Base-by-base conservation (phyloP, 768 basidiomycete genomes). In the Podaxis mareebaensis region DNA sequence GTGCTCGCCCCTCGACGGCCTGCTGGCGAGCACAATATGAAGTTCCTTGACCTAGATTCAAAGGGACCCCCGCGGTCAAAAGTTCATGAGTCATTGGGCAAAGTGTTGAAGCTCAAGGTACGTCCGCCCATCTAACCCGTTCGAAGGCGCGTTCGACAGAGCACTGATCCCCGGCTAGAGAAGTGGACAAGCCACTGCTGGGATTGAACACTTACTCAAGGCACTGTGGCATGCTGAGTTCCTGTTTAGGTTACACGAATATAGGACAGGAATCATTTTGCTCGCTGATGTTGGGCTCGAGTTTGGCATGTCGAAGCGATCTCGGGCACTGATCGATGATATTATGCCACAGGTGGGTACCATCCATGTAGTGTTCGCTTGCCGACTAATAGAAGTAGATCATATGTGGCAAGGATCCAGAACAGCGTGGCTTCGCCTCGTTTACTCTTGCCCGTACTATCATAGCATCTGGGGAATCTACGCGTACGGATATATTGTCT, bases 211-310 rank as follows among this genome's bases (percentile, higher is more conserved):
- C 46, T 77, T 95, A 26, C 76, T 95, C 28, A 85, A 81, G 61
- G 84, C 89, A 1, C 72, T 94, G 40, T 94, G 92, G 91, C 81
- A 90, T 63, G 85, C 92, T 0, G 92, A 95, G 72, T 92, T 91
- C 70, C 83, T 91, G 59, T 84, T 86, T 58, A 84, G 88, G 60
- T 83, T 87, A 68, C 79, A 81, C 15, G 72, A 86, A 24, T 91
- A 94, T 69, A 81, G 93, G 61, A 84, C 85, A 3, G 88, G 85
- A 0, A 80, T 90, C 36, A 81, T 90, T 64, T 71, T 93, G 36
- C 81, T 95, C 20, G 93, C 93, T 1, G 93, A 95, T 68, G 75
- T 92, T 64, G 85, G 87, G 7, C 75, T 94, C 20, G 91, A 93
- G 68, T 89, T 91, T 70, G 89, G 87, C 15, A 85, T 93, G 83